Evolutionary conservation across 2,329 filamentous ascomycete species (phyloP), one percentile per base, ranked within the genome.

Genomic region (Alternaria atra): DNA sequence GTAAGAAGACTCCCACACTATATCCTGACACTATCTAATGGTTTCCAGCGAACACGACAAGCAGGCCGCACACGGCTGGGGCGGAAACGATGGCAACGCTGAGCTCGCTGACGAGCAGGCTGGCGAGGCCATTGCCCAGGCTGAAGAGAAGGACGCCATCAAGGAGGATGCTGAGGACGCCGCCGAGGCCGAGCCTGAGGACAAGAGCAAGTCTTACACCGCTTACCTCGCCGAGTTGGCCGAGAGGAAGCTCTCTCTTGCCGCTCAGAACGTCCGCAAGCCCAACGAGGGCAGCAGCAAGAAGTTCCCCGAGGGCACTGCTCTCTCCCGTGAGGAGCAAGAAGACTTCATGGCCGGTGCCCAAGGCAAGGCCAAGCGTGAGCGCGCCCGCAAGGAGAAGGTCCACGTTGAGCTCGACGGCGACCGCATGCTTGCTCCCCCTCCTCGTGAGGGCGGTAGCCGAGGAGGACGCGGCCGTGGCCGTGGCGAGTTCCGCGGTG

Each of bases 251-350:
- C 83, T 88, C 68, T 87, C 87, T 69, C 87, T 94, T 61, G 86
- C 84, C 72, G 81, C 85, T 67, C 87, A 87, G 72, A 87, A 92
- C 76, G 86, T 93, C 77, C 94, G 95, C 84, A 89, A 93, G 85
- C 84, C 94, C 81, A 97, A 98, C 86, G 94, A 97, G 85, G 94
- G 94, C 77, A 87, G 85, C 85, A 92, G 93, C 86, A 94, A 95
- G 88, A 95, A 97, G 87, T 97, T 94, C 92, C 91, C 91, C 75
- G 85, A 87, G 75, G 93, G 93, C 79, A 96, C 94, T 85, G 82
- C 85, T 66, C 73, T 88, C 73, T 74, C 79, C 74, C 84, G 84
- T 69, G 79, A 78, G 61, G 86, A 87, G 55, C 89, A 93, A 73
- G 89, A 91, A 73, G 77, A 79, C 69, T 97, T 92, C 87, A 90